phyloP scores from a whole-genome alignment of 352 stramenopile genomes.

The Pythium dissotocum region DNA sequence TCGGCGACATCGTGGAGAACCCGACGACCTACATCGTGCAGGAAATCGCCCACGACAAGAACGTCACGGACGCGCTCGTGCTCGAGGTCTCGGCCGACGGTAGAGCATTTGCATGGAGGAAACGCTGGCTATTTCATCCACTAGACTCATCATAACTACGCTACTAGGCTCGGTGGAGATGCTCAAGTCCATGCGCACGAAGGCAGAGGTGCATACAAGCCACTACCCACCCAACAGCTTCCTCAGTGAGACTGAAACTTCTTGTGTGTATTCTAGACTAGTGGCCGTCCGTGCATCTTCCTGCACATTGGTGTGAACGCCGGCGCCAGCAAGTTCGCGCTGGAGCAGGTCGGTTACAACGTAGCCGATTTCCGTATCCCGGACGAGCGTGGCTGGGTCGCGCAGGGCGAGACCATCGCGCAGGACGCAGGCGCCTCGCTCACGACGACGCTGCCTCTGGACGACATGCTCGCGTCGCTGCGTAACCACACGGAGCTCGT shows the following conservation, averaged over 20 bases:
- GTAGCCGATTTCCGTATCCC: slow-evolving; percentile 79
- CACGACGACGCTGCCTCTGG: slow-evolving; percentile 54
- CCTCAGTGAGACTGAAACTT: neutral
- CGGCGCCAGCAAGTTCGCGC: slow-evolving; percentile 40
- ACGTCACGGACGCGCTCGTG: slow-evolving; percentile 65
- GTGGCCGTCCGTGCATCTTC: slow-evolving; percentile 56
- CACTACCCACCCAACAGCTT: too few species aligned
- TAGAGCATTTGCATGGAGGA: slow-evolving; percentile 15
- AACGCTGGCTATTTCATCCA: neutral
- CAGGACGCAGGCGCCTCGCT: slow-evolving; percentile 46
- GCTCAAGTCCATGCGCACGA: slow-evolving; percentile 36
- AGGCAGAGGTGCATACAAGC: slow-evolving; percentile 34
- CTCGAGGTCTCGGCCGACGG: slow-evolving; percentile 71
- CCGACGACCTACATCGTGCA: slow-evolving; percentile 67
- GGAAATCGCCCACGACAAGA: slow-evolving; percentile 52
- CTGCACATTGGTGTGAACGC: slow-evolving; percentile 74
- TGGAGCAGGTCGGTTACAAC: slow-evolving; percentile 82
- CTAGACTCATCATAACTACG: neutral
- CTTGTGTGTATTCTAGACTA: slow-evolving; percentile 31
- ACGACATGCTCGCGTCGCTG: slow-evolving; percentile 50
- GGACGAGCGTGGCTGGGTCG: slow-evolving; percentile 71
- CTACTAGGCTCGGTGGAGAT: slow-evolving; percentile 37
- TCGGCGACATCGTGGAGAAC: slow-evolving; percentile 81
- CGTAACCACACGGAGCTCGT: slow-evolving; percentile 35
- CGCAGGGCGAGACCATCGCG: slow-evolving; percentile 52